A percentile compares a stretch with the other conserved stretches of the same genome.
Conservation (phyloP, 345 rosid genomes). For the Camelina hispida region DNA sequence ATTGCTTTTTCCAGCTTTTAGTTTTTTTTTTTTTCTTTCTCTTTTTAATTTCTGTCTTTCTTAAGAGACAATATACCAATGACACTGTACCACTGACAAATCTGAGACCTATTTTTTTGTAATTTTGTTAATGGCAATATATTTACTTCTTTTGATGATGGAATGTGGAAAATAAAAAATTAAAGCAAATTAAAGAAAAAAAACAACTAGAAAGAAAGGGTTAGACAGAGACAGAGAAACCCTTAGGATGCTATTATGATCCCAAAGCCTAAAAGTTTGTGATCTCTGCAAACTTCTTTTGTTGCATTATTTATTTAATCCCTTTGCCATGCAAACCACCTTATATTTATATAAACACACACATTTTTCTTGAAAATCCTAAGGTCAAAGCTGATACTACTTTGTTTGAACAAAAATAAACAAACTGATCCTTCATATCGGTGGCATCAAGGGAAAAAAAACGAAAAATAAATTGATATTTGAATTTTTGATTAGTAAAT, state of each 20-base stretch:
- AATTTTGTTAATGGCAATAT: slow-evolving; percentile 28
- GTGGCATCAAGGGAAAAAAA: neutral
- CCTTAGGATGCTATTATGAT: slow-evolving; percentile 51
- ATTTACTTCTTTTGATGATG: slow-evolving; percentile 36
- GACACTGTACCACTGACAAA: slow-evolving; percentile 54
- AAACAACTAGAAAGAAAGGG: slow-evolving; percentile 44
- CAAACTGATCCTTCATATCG: neutral
- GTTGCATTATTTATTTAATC: slow-evolving; percentile 25
- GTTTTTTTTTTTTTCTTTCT: slow-evolving; percentile 32
- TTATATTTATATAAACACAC: neutral
- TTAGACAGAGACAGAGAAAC: slow-evolving; percentile 41
- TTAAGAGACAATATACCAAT: slow-evolving; percentile 56
- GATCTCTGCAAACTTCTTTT: slow-evolving; percentile 44
- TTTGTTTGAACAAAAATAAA: no score
- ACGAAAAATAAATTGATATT: neutral
- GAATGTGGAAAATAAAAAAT: neutral
- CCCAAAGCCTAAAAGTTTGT: slow-evolving; percentile 47
- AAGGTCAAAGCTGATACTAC: neutral
- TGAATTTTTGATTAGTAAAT: neutral
- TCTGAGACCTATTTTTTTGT: slow-evolving; percentile 33
- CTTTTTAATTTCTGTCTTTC: slow-evolving; percentile 26
- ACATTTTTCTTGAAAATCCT: neutral
- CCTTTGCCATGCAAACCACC: slow-evolving; percentile 32
- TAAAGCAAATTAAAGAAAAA: slow-evolving; percentile 34
- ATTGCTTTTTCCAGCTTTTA: slow-evolving; percentile 66